A percentile compares a stretch with the other conserved stretches of the same genome.
These are phyloP conservation scores for Orbilia brochopaga DNA, from an alignment of 2,329 filamentous ascomycete genomes.

Conservation along the genomic window DNA sequence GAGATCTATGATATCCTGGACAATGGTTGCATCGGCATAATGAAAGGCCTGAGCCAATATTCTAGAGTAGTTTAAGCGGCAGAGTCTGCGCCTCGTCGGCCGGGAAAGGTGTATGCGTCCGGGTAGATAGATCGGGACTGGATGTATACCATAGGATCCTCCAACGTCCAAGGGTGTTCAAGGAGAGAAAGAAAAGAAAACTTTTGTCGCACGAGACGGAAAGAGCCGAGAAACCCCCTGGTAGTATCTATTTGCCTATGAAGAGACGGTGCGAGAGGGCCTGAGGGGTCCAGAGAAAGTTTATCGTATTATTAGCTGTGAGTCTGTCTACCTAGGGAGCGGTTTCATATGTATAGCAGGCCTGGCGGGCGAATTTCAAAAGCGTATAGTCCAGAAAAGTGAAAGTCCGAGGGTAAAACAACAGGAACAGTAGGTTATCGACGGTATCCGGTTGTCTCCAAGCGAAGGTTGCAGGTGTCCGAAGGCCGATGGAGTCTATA, in stretches of 20 bases:
- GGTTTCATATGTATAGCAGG: too few species aligned
- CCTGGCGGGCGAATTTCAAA: neutral
- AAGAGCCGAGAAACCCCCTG: slow-evolving; percentile 1
- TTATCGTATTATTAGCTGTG: neutral
- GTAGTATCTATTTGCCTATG: too few species aligned
- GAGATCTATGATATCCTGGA: slow-evolving; percentile 34
- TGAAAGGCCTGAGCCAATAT: slow-evolving; percentile 10
- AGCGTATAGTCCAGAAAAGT: neutral
- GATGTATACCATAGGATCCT: slow-evolving; percentile 18
- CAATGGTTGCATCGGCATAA: slow-evolving; percentile 34
- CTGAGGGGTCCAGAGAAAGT: neutral
- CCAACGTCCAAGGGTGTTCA: neutral
- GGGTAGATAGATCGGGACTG: slow-evolving; percentile 9
- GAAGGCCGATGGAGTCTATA: slow-evolving; percentile 1
- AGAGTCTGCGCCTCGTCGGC: slow-evolving; percentile 3
- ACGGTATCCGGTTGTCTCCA: slow-evolving; percentile 25
- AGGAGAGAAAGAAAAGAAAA: slow-evolving; percentile 7
- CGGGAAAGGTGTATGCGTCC: slow-evolving; percentile 12
- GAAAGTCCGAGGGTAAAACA: neutral
- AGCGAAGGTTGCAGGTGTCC: slow-evolving; percentile 14
- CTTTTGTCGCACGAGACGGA: too few species aligned
- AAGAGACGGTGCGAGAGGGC: too few species aligned
- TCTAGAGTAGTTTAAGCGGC: neutral
- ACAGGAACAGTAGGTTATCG: neutral
- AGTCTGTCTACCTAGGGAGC: too few species aligned